Conservation (phyloP, 75 land plant genomes). For the Pinus albicaulis region DNA sequence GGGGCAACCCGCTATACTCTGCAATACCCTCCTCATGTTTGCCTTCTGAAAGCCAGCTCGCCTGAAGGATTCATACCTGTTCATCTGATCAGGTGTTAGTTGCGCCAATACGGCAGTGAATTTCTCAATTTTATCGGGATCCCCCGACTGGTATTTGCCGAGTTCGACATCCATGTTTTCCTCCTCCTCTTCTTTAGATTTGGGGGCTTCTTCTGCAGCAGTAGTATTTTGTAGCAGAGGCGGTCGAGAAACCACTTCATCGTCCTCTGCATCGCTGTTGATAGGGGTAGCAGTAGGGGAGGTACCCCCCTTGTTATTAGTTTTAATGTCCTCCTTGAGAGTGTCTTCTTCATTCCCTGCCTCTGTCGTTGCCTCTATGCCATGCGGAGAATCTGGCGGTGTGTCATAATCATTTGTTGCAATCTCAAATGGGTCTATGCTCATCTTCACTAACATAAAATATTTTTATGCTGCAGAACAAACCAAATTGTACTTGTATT, state of each 20-base stretch:
- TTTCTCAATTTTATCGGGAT: background rate
- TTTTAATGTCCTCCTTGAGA: background rate
- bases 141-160: background rate
- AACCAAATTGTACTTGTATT: background rate
- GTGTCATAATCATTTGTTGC: background rate
- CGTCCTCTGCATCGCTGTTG: background rate
- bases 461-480: background rate
- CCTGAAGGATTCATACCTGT: slow-evolving; percentile 89
- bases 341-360: background rate
- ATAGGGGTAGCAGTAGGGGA: background rate
- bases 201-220: background rate
- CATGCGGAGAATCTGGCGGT: background rate
- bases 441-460: background rate
- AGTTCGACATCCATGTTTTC: background rate
- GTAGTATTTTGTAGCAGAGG: background rate
- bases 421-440: slow-evolving; percentile 6
- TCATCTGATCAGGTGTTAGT: slow-evolving; percentile 94
- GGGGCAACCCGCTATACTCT: slow-evolving; percentile 82
- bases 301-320: background rate
- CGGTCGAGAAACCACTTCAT: background rate
- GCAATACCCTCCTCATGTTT: slow-evolving; percentile 89
- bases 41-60: slow-evolving; percentile 90
- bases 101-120: slow-evolving; percentile 69
- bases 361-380: background rate
- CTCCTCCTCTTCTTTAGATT: background rate